Evolutionary conservation across 2,329 filamentous ascomycete genomes (phyloP).

Genomic region (Sclerotinia glacialis): DNA sequence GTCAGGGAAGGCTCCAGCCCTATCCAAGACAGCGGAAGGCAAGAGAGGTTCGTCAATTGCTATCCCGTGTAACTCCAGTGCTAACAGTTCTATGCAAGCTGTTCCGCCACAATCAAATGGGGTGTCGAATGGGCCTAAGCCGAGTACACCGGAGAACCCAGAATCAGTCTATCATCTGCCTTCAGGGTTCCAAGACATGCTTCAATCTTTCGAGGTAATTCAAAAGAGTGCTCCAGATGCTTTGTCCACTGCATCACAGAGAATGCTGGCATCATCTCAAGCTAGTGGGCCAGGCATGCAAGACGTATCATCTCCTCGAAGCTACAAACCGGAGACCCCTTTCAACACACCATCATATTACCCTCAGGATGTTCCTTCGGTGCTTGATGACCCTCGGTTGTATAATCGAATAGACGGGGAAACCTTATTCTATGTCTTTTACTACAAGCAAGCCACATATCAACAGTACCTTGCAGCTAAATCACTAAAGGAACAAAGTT

Average conservation of each 20-base stretch:
- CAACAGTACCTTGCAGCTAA: slow-evolving; percentile 95
- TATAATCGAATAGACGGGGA: slow-evolving; percentile 92
- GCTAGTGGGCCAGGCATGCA: slow-evolving; percentile 66
- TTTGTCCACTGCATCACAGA: slow-evolving; percentile 61
- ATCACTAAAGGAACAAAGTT: slow-evolving; percentile 96
- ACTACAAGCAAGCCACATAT: slow-evolving; percentile 94
- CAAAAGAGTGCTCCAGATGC: slow-evolving; percentile 42
- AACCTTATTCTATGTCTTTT: slow-evolving; percentile 97
- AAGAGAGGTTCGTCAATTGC: slow-evolving; percentile 45
- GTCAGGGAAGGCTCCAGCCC: slow-evolving; percentile 39
- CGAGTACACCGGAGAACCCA: slow-evolving; percentile 40
- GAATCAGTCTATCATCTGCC: slow-evolving; percentile 94
- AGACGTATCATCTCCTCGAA: slow-evolving; percentile 78
- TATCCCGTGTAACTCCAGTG: slow-evolving; percentile 21
- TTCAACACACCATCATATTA: slow-evolving; percentile 80
- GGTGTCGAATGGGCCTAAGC: slow-evolving; percentile 51
- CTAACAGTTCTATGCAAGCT: slow-evolving; percentile 26
- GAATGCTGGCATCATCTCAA: slow-evolving; percentile 74
- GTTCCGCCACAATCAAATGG: slow-evolving; percentile 40
- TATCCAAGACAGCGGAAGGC: slow-evolving; percentile 45
- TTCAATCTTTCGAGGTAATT: slow-evolving; percentile 85
- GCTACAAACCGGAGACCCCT: slow-evolving; percentile 79
- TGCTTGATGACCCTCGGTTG: slow-evolving; percentile 86
- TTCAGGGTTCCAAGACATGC: slow-evolving; percentile 79
- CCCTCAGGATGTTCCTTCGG: slow-evolving; percentile 84